Base-by-base conservation (phyloP, 495 filamentous ascomycete species). In the Zalerion maritima region DNA sequence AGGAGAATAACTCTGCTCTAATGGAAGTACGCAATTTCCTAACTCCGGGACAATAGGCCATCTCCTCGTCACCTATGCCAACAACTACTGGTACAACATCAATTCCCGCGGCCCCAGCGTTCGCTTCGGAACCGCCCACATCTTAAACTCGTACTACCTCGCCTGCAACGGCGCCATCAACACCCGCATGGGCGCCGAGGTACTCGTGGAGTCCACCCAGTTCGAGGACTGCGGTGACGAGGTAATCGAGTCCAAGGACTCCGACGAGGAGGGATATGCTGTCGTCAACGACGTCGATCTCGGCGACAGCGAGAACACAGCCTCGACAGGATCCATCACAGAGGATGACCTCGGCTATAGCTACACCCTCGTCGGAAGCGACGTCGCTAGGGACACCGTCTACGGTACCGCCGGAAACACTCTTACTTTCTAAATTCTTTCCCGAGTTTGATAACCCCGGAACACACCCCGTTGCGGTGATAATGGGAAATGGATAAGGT, bases 31-130 rank as follows among this genome's bases (percentile, higher is more conserved):
- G n/a, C n/a, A n/a, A n/a, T n/a, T n/a, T n/a, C n/a, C n/a, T n/a
- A 21, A 14, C 20, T 47, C 35, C 14, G 50, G 62, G 38, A 58
- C 64, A 37, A 64, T 41, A 1, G 66, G 67, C 21, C 54, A 69
- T 31, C 51, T 71, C 6, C 61, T 41, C 32, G 43, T 72, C 25
- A 70, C 65, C 28, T 58, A 62, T 32, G 50, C 50, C 47, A 62
- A 69, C 55, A 72, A 70, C 58, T 58, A 64, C 51, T 70, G 52
- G 55, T 33, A 38, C 29, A 71, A 72, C 50, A 44, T 71, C 40
- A 67, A 69, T 50, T 63, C 57, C 13, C 62, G 67, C 19, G 50
- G 42, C 3, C 68, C 68, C 3, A 60, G 53, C 17, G 43, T 67
- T 45, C 60, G 69, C 34, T 72, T 69, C 42, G 66, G 67, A 10